Base-by-base conservation (phyloP, 2,329 filamentous ascomycete genomes). In the Coniochaeta sp. region DNA sequence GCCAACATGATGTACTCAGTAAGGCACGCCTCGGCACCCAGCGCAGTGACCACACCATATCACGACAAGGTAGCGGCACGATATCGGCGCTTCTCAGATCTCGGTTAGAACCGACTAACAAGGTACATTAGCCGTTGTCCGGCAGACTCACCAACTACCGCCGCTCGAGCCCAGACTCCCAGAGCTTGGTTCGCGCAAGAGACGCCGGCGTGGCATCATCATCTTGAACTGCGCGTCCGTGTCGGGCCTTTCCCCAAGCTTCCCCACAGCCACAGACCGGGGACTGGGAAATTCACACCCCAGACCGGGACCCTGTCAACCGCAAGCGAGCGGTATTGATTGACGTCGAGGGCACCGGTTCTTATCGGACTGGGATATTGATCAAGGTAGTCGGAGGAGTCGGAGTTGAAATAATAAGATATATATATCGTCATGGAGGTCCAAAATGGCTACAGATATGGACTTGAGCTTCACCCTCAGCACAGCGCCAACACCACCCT, bases 71-170 rank as follows among this genome's bases (percentile, higher is more conserved):
- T 13, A 31, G 45, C 55, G 59, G 60, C 54, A 55, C 51, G 54
- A 58, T 55, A 57, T 61, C 60, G 59, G 58, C 57, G 59, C 51
- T 60, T 60, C 53, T 59, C 50, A 51, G 18, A 38, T 50, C 30
- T 58, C 52, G 53, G 54, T 54, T 54, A 55, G 30, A 48, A 13
- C 45, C 45, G 45, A 31, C 28, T 13, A 31, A 16, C 12, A 20
- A 22, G 26, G 45, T 48, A 28, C 14, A 48, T 31, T 31, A 48
- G 45, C 26, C 45, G 45, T n/a, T 31, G 27, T 6, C 18, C 26
- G 28, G 24, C 26, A 28, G 6, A 26, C 38, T 42, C 6, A 13
- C 51, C 42, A 31, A 50, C 47, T 33, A 33, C 32, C 26, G 26
- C 46, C n/a, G 27, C 31, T n/a, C 31, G 30, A 32, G 9, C 30